A percentile compares a stretch with the other conserved stretches of the same genome.
phyloP scores from a whole-genome alignment of 2,329 filamentous ascomycete species.

The Thermothelomyces thermophilus region DNA sequence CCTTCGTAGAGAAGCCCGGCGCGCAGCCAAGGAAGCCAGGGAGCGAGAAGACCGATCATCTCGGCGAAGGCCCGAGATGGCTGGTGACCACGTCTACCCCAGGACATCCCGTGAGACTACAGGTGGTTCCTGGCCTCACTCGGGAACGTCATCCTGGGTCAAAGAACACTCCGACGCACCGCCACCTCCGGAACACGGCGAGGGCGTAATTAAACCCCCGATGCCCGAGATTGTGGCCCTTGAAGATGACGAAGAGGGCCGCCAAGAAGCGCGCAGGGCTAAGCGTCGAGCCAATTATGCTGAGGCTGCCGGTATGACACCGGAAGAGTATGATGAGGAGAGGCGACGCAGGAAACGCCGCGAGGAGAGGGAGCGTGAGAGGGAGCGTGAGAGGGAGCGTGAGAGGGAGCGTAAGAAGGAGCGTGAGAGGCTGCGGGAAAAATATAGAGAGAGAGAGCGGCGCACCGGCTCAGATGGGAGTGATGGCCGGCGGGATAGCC shows the following conservation, averaged over 20 bases:
- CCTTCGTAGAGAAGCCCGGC: slow-evolving; percentile 47
- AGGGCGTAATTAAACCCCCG: slow-evolving; percentile 26
- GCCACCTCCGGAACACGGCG: slow-evolving; percentile 39
- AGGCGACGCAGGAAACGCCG: slow-evolving; percentile 25
- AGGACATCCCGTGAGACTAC: slow-evolving; percentile 33
- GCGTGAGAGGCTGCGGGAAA: slow-evolving; percentile 3
- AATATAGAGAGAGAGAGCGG: slow-evolving; percentile 15
- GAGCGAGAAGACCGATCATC: slow-evolving; percentile 33
- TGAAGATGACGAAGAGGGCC: slow-evolving; percentile 41
- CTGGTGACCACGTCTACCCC: slow-evolving; percentile 40
- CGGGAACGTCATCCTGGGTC: slow-evolving; percentile 59
- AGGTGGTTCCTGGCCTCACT: slow-evolving; percentile 51
- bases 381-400: slow-evolving; percentile 15
- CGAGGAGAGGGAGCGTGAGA: slow-evolving; percentile 28
- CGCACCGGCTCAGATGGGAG: slow-evolving; percentile 28
- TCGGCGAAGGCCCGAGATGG: slow-evolving; percentile 37
- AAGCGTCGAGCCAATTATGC: slow-evolving; percentile 40
- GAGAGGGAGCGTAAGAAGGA: slow-evolving; percentile 14
- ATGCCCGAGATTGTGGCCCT: slow-evolving; percentile 34
- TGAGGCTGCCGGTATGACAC: slow-evolving; percentile 32
- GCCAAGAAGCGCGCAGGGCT: slow-evolving; percentile 43
- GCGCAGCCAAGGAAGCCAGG: slow-evolving; percentile 37
- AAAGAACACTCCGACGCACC: slow-evolving; percentile 58
- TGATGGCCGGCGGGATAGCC: slow-evolving; percentile 23
- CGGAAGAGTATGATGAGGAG: slow-evolving; percentile 29